These are phyloP conservation scores for Chenopodium album DNA, from an alignment of 148 eudicot species.

Conservation along the genomic window DNA sequence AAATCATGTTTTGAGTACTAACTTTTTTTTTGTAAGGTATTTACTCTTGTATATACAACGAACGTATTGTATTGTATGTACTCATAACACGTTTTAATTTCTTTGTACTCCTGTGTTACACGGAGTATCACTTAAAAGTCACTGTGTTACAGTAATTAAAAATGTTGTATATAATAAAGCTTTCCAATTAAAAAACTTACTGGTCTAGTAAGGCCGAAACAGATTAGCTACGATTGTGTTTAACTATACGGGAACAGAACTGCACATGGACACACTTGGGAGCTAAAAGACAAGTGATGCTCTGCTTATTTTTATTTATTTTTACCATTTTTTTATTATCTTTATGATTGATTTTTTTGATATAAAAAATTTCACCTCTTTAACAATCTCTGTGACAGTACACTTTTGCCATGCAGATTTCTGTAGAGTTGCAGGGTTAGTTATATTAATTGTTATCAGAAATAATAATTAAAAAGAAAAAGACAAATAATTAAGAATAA, in stretches of 20 bases:
- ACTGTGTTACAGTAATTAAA: too few relatives aligned
- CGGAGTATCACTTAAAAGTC: not conserved
- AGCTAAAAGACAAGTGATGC: conserved; percentile 46
- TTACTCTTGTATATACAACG: too few relatives aligned
- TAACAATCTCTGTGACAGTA: conserved; percentile 2
- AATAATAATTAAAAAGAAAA: not conserved
- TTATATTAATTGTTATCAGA: conserved; percentile 23
- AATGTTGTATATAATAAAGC: not conserved
- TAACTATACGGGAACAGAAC: conserved; percentile 50
- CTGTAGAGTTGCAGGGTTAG: conserved; percentile 21
- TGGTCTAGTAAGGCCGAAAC: conserved; percentile 60
- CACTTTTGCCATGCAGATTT: conserved; percentile 32
- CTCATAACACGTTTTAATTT: too few relatives aligned
- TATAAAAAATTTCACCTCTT: not conserved
- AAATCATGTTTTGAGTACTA: conserved; percentile 1
- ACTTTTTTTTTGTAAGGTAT: not conserved
- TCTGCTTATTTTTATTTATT: conserved; percentile 3
- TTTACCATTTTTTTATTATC: not conserved
- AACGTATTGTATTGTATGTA: too few relatives aligned
- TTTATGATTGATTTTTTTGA: not conserved
- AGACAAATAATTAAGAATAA: not conserved
- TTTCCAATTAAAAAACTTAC: conserved; percentile 22
- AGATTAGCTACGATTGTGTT: conserved; percentile 45
- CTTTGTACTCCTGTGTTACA: too few relatives aligned
- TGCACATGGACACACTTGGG: conserved; percentile 72